Percentiles rank a stretch among this genome's conserved stretches.
Conservation (phyloP, 2,329 filamentous ascomycete genomes). For the Cordyceps tenuipes region DNA sequence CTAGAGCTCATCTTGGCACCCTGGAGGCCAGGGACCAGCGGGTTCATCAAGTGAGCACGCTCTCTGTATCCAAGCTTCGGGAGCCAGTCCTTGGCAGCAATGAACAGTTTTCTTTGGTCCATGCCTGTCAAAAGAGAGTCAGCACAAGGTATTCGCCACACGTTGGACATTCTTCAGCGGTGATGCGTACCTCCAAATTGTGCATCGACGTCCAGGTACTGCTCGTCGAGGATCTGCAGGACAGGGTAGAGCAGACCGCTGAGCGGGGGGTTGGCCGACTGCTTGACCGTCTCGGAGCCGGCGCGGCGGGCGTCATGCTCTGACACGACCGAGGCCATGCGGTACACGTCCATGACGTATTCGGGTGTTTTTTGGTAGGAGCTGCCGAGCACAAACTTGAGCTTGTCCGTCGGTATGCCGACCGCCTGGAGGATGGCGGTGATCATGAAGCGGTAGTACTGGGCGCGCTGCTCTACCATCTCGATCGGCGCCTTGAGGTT, state of each 20-base stretch:
- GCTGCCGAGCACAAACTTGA: conserved; percentile 78
- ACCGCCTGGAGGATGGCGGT: conserved; percentile 67
- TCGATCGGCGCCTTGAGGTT: conserved; percentile 83
- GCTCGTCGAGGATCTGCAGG: conserved; percentile 82
- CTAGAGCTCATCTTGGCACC: conserved; percentile 83
- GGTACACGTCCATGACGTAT: conserved; percentile 86
- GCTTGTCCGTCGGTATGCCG: conserved; percentile 66
- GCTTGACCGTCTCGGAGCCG: conserved; percentile 90
- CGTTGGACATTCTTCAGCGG: background rate
- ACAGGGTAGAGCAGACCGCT: conserved; percentile 37
- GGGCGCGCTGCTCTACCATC: conserved; percentile 69
- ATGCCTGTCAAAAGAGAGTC: conserved; percentile 27
- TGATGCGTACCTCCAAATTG: conserved; percentile 62
- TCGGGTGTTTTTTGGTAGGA: conserved; percentile 65
- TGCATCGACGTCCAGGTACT: conserved; percentile 78
- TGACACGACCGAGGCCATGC: conserved; percentile 60
- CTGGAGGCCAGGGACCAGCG: conserved; percentile 82
- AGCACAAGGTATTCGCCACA: conserved; percentile 1
- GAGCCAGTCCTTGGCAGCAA: conserved; percentile 73
- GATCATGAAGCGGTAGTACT: conserved; percentile 77
- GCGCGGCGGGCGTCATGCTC: conserved; percentile 83
- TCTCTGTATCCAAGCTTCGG: conserved; percentile 79
- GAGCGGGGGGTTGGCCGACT: conserved; percentile 66
- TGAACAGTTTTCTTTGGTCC: conserved; percentile 87
- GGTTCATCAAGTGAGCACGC: conserved; percentile 40